Conservation (phyloP, 495 filamentous ascomycete species). For the Chaetomium cochliodes region DNA sequence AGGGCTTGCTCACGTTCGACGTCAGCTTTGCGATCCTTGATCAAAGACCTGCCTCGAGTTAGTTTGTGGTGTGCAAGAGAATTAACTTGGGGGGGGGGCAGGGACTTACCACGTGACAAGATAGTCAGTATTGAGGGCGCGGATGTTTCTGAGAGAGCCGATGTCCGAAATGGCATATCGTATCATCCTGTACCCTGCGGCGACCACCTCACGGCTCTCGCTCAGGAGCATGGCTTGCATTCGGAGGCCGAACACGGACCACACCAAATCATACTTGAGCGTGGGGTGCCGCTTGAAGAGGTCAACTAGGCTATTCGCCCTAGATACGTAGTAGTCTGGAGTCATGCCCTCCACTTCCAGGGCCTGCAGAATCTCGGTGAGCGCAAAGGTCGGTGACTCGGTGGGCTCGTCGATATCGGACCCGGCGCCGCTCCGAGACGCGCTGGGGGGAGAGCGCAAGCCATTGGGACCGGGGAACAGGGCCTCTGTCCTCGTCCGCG, state of each 20-base stretch:
- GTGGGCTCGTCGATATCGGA: conserved; percentile 67
- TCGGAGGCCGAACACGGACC: conserved; percentile 87
- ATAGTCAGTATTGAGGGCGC: conserved; percentile 83
- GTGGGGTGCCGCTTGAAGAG: conserved; percentile 91
- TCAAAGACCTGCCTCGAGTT: conserved; percentile 59
- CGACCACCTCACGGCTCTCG: conserved; percentile 92
- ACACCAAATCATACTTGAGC: conserved; percentile 91
- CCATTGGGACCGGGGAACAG: conserved; percentile 61
- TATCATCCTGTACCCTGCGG: conserved; percentile 88
- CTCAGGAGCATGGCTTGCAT: conserved; percentile 94
- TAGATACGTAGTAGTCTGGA: conserved; percentile 90
- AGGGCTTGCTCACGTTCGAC: conserved; percentile 95
- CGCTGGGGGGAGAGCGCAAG: conserved; percentile 64
- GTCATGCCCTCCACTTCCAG: conserved; percentile 83
- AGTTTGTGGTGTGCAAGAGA: background rate
- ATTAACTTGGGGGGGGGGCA: background rate
- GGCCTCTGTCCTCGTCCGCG: conserved; percentile 58
- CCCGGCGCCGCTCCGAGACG: conserved; percentile 49
- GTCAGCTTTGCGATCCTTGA: conserved; percentile 92
- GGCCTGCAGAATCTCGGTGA: conserved; percentile 83
- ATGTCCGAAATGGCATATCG: conserved; percentile 93
- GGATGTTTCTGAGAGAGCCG: conserved; percentile 82
- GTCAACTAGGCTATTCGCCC: conserved; percentile 86
- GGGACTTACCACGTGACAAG: conserved; percentile 68
- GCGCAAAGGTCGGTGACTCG: conserved; percentile 86